Percentiles rank a stretch among this genome's conserved stretches.
Conservation (phyloP, 352 stramenopile species). For the Lagenidium sp. region DNA sequence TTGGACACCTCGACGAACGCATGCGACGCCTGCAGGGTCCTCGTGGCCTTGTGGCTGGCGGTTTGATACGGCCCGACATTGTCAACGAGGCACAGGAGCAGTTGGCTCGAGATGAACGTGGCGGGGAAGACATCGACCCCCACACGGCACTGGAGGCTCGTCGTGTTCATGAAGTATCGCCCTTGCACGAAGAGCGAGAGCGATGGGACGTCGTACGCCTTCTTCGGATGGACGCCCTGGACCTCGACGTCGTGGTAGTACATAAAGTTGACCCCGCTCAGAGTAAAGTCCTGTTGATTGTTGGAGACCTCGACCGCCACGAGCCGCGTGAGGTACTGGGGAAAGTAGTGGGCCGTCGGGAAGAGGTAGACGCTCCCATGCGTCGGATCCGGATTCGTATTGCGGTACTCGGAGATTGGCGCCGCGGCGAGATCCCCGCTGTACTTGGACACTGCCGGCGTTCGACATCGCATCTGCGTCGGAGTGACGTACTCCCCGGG, state of each 20-base stretch:
- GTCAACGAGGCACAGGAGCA: constrained; percentile 86
- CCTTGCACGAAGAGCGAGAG: constrained; percentile 66
- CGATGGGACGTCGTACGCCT: constrained; percentile 29
- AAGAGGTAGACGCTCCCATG: constrained; percentile 72
- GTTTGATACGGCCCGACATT: constrained; percentile 30
- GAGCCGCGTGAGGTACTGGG: constrained; percentile 79
- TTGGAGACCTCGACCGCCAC: constrained; percentile 92
- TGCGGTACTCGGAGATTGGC: constrained; percentile 66
- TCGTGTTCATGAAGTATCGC: constrained; percentile 90
- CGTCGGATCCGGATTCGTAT: constrained; percentile 45
- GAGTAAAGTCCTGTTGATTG: constrained; percentile 94
- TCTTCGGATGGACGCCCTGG: constrained; percentile 39
- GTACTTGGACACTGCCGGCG: constrained; percentile 56
- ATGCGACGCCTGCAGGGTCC: constrained; percentile 7
- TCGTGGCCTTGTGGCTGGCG: constrained; percentile 10
- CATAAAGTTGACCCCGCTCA: constrained; percentile 86
- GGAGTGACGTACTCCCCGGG: constrained; percentile 77
- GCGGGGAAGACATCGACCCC: constrained; percentile 67
- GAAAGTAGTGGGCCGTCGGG: constrained; percentile 76
- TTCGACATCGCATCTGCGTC: constrained; percentile 74
- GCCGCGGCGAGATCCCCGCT: constrained; percentile 43
- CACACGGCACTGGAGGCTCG: constrained; percentile 82
- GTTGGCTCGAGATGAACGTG: constrained; percentile 79
- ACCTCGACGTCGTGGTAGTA: constrained; percentile 88
- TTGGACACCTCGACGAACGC: constrained; percentile 90